Conservation (phyloP, 768 basidiomycete species). For the Xerocomellus amylosporus region DNA sequence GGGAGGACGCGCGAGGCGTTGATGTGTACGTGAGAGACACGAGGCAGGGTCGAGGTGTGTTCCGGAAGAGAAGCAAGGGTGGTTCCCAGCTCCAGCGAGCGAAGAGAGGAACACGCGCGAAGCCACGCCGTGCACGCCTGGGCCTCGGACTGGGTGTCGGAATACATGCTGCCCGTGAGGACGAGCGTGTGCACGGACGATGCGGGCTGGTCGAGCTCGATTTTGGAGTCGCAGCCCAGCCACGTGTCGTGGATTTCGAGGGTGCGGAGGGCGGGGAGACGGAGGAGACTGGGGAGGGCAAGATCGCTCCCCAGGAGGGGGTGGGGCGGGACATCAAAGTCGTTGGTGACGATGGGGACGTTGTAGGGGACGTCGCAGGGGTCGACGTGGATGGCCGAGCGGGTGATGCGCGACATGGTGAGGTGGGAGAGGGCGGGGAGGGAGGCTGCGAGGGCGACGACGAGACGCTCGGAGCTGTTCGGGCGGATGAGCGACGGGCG, state of each 20-base stretch:
- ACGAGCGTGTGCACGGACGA: constrained; percentile 20
- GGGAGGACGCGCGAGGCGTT: constrained; percentile 26
- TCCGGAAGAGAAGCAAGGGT: constrained; percentile 19
- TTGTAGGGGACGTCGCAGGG: constrained; percentile 38
- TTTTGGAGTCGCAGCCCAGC: constrained; percentile 44
- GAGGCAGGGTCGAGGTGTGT: not conserved
- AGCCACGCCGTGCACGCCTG: constrained; percentile 28
- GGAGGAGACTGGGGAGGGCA: constrained; percentile 62
- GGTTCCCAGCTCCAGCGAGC: constrained; percentile 21
- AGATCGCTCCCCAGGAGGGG: constrained; percentile 54
- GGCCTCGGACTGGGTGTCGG: constrained; percentile 15
- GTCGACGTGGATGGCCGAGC: constrained; percentile 64
- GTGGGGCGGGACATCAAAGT: constrained; percentile 58
- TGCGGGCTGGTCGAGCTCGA: constrained; percentile 7
- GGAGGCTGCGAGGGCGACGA: constrained; percentile 64
- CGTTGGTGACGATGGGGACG: constrained; percentile 60
- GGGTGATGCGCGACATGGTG: constrained; percentile 59
- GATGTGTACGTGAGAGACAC: constrained; percentile 22
- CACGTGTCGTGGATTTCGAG: constrained; percentile 70
- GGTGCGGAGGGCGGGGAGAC: constrained; percentile 56
- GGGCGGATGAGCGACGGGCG: constrained; percentile 1
- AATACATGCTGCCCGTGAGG: constrained; percentile 33
- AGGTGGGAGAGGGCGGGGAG: constrained; percentile 54
- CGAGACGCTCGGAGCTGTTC: constrained; percentile 52
- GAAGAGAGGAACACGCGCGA: constrained; percentile 21